Base-by-base conservation (phyloP, 148 eudicot genomes). In the Nyssa sinensis region DNA sequence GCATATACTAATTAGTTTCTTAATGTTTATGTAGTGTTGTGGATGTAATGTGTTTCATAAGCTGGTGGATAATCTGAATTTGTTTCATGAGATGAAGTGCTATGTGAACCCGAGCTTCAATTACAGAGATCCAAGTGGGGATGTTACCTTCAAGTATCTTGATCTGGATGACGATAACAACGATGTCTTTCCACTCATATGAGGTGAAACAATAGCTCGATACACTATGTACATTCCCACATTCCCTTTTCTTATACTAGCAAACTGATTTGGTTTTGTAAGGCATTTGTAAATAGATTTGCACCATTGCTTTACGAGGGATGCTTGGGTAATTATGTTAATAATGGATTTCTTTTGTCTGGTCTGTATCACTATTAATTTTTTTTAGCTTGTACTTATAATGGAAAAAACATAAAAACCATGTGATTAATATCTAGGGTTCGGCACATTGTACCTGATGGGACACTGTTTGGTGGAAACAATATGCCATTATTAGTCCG, bases 31-130 rank as follows among this genome's bases (percentile, higher is more conserved):
- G 51, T 69, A 94, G 96, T 94, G 97, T 70, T 94, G 98, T 71
- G 97, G 97, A 66, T 92, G 98, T 88, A 86, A 94, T 84, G 88
- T 94, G 39, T 94, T 88, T 80, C 98, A 94, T 83, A 94, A 94
- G 89, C 88, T 94, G 73, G 98, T 94, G 69, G 97, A 94, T 81
- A 84, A 94, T 79, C 83, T 94, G 88, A 92, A 94, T 78, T 84
- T 92, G n/a, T 94, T 94, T 73, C 90, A 90, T 75, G 97, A 91
- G 66, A 92, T 92, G 96, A 90, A 90, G 78, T 94, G 98, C 81
- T 94, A 94, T 73, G 85, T 94, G 66, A 85, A 80, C 79, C 86
- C 97, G 32, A 88, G 93, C 73, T 94, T 94, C 87, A 89, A 87
- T 62, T 75, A 83, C 59, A 88, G 83, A 62, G 84, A 80, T 61